Evolutionary conservation across 257 asterid genomes (phyloP).

Genomic region (Orobanche coerulescens): DNA sequence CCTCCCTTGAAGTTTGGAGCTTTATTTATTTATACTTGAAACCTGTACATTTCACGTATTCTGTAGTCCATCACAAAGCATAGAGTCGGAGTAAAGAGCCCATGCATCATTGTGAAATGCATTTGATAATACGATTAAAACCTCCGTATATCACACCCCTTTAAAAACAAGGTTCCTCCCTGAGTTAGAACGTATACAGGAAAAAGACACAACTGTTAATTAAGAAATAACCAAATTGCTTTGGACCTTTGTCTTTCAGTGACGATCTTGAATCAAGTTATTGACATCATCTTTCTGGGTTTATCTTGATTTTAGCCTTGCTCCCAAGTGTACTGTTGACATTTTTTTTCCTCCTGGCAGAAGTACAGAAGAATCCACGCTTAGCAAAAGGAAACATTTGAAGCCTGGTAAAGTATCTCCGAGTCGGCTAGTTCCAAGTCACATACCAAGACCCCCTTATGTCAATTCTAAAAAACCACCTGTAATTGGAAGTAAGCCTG

Average conservation of each 20-base stretch:
- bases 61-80: no score
- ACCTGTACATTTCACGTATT: no score
- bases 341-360: slow-evolving; percentile 32
- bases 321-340: neutral
- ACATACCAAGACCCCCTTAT: slow-evolving; percentile 78
- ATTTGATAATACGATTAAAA: neutral
- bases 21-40: slow-evolving; percentile 6
- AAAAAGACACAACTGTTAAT: neutral
- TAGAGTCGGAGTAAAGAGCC: neutral
- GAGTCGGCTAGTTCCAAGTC: slow-evolving; percentile 63
- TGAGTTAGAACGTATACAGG: neutral
- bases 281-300: neutral
- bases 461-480: slow-evolving; percentile 68
- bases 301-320: slow-evolving; percentile 1
- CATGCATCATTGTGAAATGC: neutral
- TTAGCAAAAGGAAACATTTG: slow-evolving; percentile 46
- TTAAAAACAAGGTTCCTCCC: neutral
- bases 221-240: neutral
- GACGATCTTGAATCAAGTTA: neutral
- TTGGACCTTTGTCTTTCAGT: neutral
- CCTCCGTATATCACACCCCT: neutral
- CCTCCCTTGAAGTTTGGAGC: neutral
- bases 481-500: slow-evolving; percentile 58
- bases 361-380: slow-evolving; percentile 39
- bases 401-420: slow-evolving; percentile 87